phyloP scores from a whole-genome alignment of 176 grass and related monocot genomes.

The Eleusine indica region DNA sequence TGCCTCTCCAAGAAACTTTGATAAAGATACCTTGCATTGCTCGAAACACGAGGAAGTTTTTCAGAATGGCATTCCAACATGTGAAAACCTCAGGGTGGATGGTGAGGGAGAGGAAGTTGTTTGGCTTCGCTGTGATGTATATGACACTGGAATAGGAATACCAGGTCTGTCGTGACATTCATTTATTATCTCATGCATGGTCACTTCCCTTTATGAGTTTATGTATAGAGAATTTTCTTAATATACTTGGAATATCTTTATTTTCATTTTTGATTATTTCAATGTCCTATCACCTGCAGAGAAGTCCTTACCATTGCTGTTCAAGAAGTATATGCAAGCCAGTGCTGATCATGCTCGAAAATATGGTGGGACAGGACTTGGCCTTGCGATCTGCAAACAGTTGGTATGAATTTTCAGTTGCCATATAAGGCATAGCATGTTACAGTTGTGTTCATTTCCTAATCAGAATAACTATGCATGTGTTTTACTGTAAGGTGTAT shows the following conservation, averaged over 20 bases:
- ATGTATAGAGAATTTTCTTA: slow-evolving; percentile 7
- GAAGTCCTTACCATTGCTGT: slow-evolving; percentile 79
- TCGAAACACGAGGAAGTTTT: slow-evolving; percentile 46
- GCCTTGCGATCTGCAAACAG: slow-evolving; percentile 98
- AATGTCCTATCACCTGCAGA: slow-evolving; percentile 52
- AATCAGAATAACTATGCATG: not conserved
- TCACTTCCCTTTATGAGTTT: not conserved
- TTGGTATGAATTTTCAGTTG: slow-evolving; percentile 57
- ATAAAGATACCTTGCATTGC: slow-evolving; percentile 49
- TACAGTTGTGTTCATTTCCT: not conserved
- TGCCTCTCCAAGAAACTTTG: slow-evolving; percentile 44
- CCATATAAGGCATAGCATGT: slow-evolving; percentile 5
- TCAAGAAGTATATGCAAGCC: slow-evolving; percentile 95
- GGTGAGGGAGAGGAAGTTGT: slow-evolving; percentile 51
- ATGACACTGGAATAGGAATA: slow-evolving; percentile 97
- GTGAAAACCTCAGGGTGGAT: slow-evolving; percentile 35
- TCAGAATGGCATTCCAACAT: slow-evolving; percentile 47
- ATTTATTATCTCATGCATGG: slow-evolving; percentile 5
- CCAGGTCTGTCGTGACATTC: slow-evolving; percentile 70
- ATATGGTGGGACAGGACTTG: slow-evolving; percentile 92
- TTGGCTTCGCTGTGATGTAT: slow-evolving; percentile 82
- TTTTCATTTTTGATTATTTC: slow-evolving; percentile 35
- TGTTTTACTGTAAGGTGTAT: slow-evolving; percentile 19
- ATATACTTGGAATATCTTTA: slow-evolving; percentile 29
- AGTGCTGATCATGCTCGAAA: slow-evolving; percentile 89